phyloP scores from a whole-genome alignment of 225 moss, liverwort and hornwort species.

The Pseudoscleropodium purum region DNA sequence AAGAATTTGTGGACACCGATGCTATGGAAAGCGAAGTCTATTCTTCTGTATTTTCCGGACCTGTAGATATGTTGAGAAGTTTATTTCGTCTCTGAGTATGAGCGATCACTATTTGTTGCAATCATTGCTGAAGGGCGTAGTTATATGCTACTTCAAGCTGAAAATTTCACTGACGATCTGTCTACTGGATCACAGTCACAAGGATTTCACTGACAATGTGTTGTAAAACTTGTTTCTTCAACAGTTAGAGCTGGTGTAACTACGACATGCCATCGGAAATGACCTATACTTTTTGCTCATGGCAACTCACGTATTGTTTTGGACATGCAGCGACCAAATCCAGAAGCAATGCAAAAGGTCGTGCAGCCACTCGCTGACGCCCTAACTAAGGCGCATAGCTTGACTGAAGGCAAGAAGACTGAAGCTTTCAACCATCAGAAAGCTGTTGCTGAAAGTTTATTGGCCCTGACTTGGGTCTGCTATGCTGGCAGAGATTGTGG shows the following conservation, averaged over 20 bases:
- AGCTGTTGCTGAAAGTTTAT: constrained; percentile 79
- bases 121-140: neutral
- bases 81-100: neutral
- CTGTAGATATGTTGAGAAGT: neutral
- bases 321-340: constrained; percentile 55
- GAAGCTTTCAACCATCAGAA: constrained; percentile 89
- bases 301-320: neutral
- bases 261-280: neutral
- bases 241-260: neutral
- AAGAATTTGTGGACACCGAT: neutral
- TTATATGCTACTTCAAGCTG: neutral
- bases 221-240: neutral
- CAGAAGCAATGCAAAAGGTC: constrained; percentile 54
- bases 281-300: neutral
- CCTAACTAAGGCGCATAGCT: constrained; percentile 57
- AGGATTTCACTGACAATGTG: neutral
- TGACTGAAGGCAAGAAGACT: constrained; percentile 73
- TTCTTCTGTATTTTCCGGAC: neutral
- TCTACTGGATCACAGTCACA: neutral
- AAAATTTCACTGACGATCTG: neutral
- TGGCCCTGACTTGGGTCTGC: constrained; percentile 78
- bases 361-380: constrained; percentile 65
- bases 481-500: constrained; percentile 88
- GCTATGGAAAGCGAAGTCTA: neutral
- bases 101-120: neutral